phyloP scores from a whole-genome alignment of 306 rosid genomes.

The Adenanthera pavonina region DNA sequence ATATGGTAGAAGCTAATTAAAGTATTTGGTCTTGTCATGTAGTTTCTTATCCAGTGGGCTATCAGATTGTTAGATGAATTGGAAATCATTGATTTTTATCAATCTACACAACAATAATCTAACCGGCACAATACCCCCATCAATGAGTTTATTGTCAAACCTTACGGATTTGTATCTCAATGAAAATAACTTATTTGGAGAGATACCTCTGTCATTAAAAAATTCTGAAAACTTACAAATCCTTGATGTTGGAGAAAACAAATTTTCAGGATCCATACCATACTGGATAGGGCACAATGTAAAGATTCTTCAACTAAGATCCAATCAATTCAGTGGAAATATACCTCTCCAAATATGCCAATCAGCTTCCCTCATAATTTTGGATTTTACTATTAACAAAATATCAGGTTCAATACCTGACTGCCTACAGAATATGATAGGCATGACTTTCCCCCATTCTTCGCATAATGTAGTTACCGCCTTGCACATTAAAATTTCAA shows the following conservation, averaged over 20 bases:
- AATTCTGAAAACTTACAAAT: neutral
- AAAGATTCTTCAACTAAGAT: neutral
- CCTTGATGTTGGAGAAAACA: neutral
- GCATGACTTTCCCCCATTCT: no score
- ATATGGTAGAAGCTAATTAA: neutral
- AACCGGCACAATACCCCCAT: constrained; percentile 30
- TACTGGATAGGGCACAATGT: neutral
- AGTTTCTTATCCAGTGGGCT: neutral
- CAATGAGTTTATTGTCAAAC: constrained; percentile 18
- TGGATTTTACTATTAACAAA: constrained; percentile 11
- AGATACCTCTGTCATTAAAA: neutral
- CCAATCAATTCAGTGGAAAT: constrained; percentile 17
- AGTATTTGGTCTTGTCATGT: neutral
- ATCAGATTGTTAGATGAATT: constrained; percentile 19
- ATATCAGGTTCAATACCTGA: constrained; percentile 31
- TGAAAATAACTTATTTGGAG: constrained; percentile 17
- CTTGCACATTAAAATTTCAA: no score
- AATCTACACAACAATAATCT: constrained; percentile 18
- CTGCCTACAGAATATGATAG: constrained; percentile 4
- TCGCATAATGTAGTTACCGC: no score
- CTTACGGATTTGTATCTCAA: neutral
- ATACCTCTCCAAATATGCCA: constrained; percentile 11
- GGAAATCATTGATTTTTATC: neutral
- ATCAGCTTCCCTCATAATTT: neutral
- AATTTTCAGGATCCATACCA: neutral